Evolutionary conservation across 805 yeast genomes (phyloP), one percentile per base, ranked within the genome.

Genomic region (Candida easanensis): DNA sequence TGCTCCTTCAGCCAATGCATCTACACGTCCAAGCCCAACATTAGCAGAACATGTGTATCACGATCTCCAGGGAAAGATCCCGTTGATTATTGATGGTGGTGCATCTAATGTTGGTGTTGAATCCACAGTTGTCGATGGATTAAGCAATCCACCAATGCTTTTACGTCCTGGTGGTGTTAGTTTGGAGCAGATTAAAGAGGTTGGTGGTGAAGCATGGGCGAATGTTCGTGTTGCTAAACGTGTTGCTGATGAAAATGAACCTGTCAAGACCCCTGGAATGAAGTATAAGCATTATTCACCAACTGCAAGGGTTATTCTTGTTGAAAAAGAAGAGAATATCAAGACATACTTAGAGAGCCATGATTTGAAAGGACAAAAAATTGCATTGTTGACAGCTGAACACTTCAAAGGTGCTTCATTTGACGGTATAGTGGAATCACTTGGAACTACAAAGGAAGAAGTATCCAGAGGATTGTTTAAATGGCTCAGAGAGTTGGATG

Each of bases 1-100:
- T 1, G 99, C 99, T 0, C 99, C 99, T 0, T 88, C 96, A 1
- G 99, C 99, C 2, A 93, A 93, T 63, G 91, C 97, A 1, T 88
- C 97, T 2, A 93, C 99, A 0, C 70, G 88, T 39, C 99, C 99
- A 1, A 85, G 96, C 16, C 97, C 98, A 1, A 93, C 99, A 0
- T 57, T 73, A 26, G 98, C 99, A 0, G 64, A 73, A 9, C 99
- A 93, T 61, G 99, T 93, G 0, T 77, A 66, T 52, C 79, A 80
- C 56, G 99, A 93, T 58, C 64, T 93, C 41, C 58, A 84, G 1
- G 91, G 89, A 0, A 79, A 74, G 48, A 88, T 93, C 13, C 96
- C 97, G 0, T 59, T 81, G 22, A 87, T 93, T 43, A 56, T 93
- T 21, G 99, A 93, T 58, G 99, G 99, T 17, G 99, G 99, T 0